Evolutionary conservation across 1,139 yeast species (phyloP).

Genomic region (Sugiyamaella pinicola): DNA sequence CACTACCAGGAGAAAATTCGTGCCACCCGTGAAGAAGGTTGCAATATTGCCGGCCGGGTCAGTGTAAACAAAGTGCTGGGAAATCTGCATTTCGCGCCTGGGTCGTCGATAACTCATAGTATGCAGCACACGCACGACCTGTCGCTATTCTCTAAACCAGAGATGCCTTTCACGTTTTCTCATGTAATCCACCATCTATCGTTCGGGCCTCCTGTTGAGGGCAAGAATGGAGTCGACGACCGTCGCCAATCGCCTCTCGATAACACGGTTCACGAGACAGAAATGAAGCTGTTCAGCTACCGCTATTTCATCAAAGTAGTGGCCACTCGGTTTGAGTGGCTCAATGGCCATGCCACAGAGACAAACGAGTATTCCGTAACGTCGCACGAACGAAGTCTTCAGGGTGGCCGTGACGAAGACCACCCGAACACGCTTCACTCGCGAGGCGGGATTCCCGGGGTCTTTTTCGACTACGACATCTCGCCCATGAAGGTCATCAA

Average conservation of each 20-base stretch:
- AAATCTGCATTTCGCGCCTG: slow-evolving; percentile 94
- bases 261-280: slow-evolving; percentile 48
- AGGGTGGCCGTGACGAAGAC: slow-evolving; percentile 87
- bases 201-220: slow-evolving; percentile 66
- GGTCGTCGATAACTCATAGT: slow-evolving; percentile 62
- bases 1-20: slow-evolving; percentile 70
- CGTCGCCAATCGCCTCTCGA: slow-evolving; percentile 58
- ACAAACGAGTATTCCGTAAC: slow-evolving; percentile 95
- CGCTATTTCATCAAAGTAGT: slow-evolving; percentile 88
- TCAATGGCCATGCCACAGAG: slow-evolving; percentile 58
- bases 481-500: slow-evolving; percentile 91
- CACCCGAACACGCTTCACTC: slow-evolving; percentile 86
- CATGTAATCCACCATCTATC: slow-evolving; percentile 79
- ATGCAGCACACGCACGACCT: slow-evolving; percentile 76
- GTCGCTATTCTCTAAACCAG: slow-evolving; percentile 62
- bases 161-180: slow-evolving; percentile 59
- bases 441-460: slow-evolving; percentile 89
- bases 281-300: slow-evolving; percentile 63
- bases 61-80: slow-evolving; percentile 85
- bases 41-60: slow-evolving; percentile 79
- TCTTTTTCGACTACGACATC: slow-evolving; percentile 84
- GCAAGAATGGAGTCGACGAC: slow-evolving; percentile 39
- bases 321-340: slow-evolving; percentile 78
- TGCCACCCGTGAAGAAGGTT: slow-evolving; percentile 74
- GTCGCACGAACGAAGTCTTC: slow-evolving; percentile 78